phyloP scores from a whole-genome alignment of 2,329 filamentous ascomycete genomes.

The Dactylella cylindrospora region DNA sequence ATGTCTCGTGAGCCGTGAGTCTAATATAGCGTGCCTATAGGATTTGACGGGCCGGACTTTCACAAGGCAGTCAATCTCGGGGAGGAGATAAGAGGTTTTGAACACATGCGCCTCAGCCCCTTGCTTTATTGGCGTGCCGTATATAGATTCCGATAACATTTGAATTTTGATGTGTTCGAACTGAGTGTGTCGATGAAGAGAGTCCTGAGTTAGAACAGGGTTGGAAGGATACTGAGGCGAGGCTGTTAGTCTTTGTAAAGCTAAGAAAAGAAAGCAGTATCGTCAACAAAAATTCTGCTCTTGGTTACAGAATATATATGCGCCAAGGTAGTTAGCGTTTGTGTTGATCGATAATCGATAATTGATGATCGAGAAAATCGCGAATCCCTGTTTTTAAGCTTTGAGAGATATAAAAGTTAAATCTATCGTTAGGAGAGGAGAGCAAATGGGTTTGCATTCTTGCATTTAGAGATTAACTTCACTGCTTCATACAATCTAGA shows the following conservation, averaged over 20 bases:
- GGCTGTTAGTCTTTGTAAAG: neutral
- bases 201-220: neutral
- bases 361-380: neutral
- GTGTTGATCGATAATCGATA: neutral
- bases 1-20: constrained; percentile 80
- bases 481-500: neutral
- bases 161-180: constrained; percentile 4
- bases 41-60: constrained; percentile 90
- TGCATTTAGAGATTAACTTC: too few species aligned
- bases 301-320: too few species aligned
- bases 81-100: constrained; percentile 74
- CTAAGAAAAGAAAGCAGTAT: neutral
- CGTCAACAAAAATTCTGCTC: neutral
- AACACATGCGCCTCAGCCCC: constrained; percentile 95
- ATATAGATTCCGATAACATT: too few species aligned
- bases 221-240: neutral
- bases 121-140: constrained; percentile 76
- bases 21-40: constrained; percentile 87
- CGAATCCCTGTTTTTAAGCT: neutral
- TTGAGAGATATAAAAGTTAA: neutral
- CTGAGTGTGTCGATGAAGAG: constrained; percentile 1
- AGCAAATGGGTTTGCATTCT: too few species aligned
- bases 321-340: neutral
- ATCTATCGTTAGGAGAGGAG: neutral
- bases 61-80: constrained; percentile 70